Evolutionary conservation across 257 asterid genomes (phyloP).

Genomic region (Scutellaria minor): DNA sequence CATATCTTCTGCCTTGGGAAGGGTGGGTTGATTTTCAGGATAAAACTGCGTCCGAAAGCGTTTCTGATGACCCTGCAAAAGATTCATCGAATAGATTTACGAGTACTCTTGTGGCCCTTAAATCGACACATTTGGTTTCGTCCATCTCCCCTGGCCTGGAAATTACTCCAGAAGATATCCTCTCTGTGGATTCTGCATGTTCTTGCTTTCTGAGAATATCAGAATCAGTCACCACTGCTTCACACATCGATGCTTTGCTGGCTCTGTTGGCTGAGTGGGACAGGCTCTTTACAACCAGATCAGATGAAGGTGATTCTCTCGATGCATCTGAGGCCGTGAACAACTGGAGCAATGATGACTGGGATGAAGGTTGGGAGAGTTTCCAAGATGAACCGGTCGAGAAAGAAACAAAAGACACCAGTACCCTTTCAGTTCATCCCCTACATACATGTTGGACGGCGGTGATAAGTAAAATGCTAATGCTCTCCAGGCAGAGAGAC

Average conservation of each 20-base stretch:
- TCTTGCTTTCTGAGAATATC: conserved; percentile 74
- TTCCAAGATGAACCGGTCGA: conserved; percentile 76
- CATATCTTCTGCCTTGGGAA: conserved; percentile 81
- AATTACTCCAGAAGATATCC: conserved; percentile 70
- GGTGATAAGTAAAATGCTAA: conserved; percentile 52
- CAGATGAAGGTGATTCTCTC: conserved; percentile 40
- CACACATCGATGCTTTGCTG: conserved; percentile 57
- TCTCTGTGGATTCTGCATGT: conserved; percentile 72
- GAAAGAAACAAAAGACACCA: conserved; percentile 50
- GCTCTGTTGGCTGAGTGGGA: conserved; percentile 88
- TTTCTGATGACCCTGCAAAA: conserved; percentile 29
- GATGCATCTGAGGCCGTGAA: conserved; percentile 54
- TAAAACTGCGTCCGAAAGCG: conserved; percentile 38
- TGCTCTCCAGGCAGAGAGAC: conserved; percentile 46
- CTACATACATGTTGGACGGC: conserved; percentile 81
- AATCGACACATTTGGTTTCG: conserved; percentile 76
- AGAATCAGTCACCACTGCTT: conserved; percentile 55
- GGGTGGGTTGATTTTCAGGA: conserved; percentile 70
- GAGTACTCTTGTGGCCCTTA: conserved; percentile 84
- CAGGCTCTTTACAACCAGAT: conserved; percentile 55
- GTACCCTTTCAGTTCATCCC: conserved; percentile 56
- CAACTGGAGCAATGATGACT: conserved; percentile 79
- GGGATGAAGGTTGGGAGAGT: conserved; percentile 99
- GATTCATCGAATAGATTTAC: conserved; percentile 59
- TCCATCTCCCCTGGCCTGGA: conserved; percentile 67